Evolutionary conservation across 2,329 filamentous ascomycete genomes (phyloP), one percentile per base, ranked within the genome.

Genomic region (Mycosphaerella sp.): DNA sequence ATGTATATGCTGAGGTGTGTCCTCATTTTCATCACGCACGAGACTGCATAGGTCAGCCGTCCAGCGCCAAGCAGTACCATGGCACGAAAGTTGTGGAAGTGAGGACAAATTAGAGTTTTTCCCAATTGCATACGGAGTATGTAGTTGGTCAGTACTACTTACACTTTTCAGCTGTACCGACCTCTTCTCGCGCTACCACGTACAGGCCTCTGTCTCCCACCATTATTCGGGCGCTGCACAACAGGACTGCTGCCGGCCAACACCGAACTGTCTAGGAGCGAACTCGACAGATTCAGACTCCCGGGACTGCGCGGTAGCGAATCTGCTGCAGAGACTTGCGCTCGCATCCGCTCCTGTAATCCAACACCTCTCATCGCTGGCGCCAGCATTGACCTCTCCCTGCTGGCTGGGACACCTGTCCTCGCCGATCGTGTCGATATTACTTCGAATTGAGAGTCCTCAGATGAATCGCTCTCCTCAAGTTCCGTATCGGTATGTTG

Each of bases 401-500:
- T 37, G 12, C 41, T 43, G n/a, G 40, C 52, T 39, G 25, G 60
- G 47, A 39, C 57, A 9, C 45, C 41, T 18, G 45, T 41, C 30
- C 45, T 49, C 4, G 36, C 44, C 4, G 45, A 35, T 35, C 36
- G 41, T 7, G 45, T 37, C 3, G 37, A 17, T 6, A 27, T 27
- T 39, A 56, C 57, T 12, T 50, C 55, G 8, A 59, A 66, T 39
- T 55, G 55, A 17, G 64, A 50, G 44, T 60, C 60, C 1, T 61
- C 60, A 1, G 59, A 55, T 41, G 59, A 58, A 48, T 60, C 57
- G 56, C 62, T 59, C 52, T 75, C 73, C 46, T 76, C 73, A 1
- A 73, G 58, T 54, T 78, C 75, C 10, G 75, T 77, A 56, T 79
- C 76, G 2, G 76, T 79, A 56, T 78, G 76, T 59, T 79, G 71